Evolutionary conservation across 805 yeast genomes (phyloP).

Genomic region (Starmerella sirachaensis): DNA sequence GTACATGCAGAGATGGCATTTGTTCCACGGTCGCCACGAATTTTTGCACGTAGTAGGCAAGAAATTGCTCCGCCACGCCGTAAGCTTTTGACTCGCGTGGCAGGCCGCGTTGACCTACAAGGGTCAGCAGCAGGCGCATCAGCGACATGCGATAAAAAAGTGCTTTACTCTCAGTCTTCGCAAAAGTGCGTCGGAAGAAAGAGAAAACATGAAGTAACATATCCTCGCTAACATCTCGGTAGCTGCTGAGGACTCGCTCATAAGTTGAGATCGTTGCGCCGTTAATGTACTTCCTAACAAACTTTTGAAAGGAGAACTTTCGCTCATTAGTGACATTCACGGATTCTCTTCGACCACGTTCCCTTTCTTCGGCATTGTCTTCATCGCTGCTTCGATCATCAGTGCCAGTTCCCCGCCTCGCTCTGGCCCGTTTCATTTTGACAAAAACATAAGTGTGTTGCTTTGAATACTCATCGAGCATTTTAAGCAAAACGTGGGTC

Average conservation of each 20-base stretch:
- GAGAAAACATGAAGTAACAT: constrained; percentile 53
- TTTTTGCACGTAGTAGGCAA: constrained; percentile 52
- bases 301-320: constrained; percentile 35
- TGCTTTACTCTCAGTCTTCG: constrained; percentile 47
- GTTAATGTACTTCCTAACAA: constrained; percentile 39
- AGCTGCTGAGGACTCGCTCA: constrained; percentile 48
- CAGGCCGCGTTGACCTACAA: constrained; percentile 40
- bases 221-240: constrained; percentile 45
- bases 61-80: constrained; percentile 51
- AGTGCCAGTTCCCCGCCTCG: constrained; percentile 33
- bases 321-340: constrained; percentile 33
- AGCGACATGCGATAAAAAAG: constrained; percentile 62
- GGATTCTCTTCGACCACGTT: constrained; percentile 24
- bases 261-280: constrained; percentile 55
- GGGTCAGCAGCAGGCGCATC: constrained; percentile 43
- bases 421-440: constrained; percentile 33
- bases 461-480: constrained; percentile 53
- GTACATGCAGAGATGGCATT: constrained; percentile 47
- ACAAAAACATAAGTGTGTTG: constrained; percentile 43
- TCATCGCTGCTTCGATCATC: constrained; percentile 33
- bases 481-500: constrained; percentile 51
- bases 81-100: constrained; percentile 36
- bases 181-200: constrained; percentile 60
- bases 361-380: constrained; percentile 22
- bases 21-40: constrained; percentile 37